These are phyloP conservation scores for Calonectria pseudoreteaudii DNA, from an alignment of 2,329 filamentous ascomycete genomes.

Conservation along the genomic window DNA sequence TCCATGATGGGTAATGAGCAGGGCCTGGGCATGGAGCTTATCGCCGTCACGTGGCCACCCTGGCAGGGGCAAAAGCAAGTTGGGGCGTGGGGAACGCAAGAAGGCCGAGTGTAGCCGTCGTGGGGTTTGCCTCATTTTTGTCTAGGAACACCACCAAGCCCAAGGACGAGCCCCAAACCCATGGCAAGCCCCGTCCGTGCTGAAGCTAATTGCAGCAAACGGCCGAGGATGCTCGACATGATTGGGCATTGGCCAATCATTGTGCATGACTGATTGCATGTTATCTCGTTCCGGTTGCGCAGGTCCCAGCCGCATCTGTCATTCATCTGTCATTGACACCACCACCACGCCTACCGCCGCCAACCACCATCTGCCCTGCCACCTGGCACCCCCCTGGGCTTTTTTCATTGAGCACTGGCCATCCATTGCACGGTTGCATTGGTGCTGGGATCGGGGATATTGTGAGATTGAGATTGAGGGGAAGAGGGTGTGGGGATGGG, in stretches of 20 bases:
- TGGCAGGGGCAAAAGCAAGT: slow-evolving; percentile 11
- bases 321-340: not conserved
- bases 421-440: not conserved
- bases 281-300: slow-evolving; percentile 18
- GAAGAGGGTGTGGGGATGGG: slow-evolving; percentile 12
- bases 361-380: not conserved
- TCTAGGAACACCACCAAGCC: not conserved
- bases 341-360: not conserved
- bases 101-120: slow-evolving; percentile 44
- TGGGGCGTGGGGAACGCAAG: slow-evolving; percentile 9
- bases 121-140: slow-evolving; percentile 22
- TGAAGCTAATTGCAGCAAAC: not conserved
- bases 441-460: not conserved
- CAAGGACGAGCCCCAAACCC: not conserved
- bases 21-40: slow-evolving; percentile 36
- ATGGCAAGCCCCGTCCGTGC: slow-evolving; percentile 4
- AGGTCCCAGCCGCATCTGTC: slow-evolving; percentile 4
- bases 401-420: not conserved
- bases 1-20: slow-evolving; percentile 20
- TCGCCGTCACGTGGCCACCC: slow-evolving; percentile 42
- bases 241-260: slow-evolving; percentile 4
- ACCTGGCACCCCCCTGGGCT: not conserved
- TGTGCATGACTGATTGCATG: slow-evolving; percentile 5
- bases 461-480: slow-evolving; percentile 11
- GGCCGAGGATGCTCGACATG: not conserved